phyloP scores from a whole-genome alignment of 2,329 filamentous ascomycete species.

The Alternaria metachromatica region DNA sequence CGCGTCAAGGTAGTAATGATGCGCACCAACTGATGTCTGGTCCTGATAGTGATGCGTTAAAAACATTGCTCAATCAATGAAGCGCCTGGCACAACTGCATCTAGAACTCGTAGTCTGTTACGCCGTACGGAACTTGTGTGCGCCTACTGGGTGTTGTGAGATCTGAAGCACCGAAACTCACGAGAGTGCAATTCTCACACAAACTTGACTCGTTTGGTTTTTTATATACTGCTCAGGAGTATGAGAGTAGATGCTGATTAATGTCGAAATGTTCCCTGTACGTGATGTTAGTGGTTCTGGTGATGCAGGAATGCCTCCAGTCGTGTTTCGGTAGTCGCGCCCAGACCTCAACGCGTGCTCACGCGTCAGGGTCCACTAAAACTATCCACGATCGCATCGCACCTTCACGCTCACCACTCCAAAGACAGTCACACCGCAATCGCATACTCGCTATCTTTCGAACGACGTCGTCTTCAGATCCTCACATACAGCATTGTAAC shows the following conservation, averaged over 20 bases:
- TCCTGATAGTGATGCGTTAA: neutral
- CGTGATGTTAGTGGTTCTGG: neutral
- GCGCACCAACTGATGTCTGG: neutral
- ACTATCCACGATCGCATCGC: conserved; percentile 15
- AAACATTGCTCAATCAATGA: neutral
- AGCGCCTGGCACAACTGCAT: neutral
- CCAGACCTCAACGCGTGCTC: conserved; percentile 33
- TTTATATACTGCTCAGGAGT: too few species aligned
- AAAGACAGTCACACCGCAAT: conserved; percentile 7
- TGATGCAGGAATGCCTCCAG: neutral
- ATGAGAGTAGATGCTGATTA: too few species aligned
- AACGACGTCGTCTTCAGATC: neutral
- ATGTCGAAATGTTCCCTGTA: too few species aligned
- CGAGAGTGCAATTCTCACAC: neutral
- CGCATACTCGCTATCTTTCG: neutral
- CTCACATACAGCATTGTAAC: neutral
- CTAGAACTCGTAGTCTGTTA: neutral
- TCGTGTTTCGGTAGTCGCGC: conserved; percentile 8
- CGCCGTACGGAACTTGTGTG: neutral
- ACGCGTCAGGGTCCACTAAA: conserved; percentile 36
- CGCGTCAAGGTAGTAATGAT: neutral
- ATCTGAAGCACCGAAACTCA: too few species aligned
- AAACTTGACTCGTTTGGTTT: neutral
- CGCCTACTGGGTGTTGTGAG: neutral
- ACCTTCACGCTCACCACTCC: conserved; percentile 18